phyloP scores from a whole-genome alignment of 176 grass and related monocot genomes.

The Aegilops longissima region DNA sequence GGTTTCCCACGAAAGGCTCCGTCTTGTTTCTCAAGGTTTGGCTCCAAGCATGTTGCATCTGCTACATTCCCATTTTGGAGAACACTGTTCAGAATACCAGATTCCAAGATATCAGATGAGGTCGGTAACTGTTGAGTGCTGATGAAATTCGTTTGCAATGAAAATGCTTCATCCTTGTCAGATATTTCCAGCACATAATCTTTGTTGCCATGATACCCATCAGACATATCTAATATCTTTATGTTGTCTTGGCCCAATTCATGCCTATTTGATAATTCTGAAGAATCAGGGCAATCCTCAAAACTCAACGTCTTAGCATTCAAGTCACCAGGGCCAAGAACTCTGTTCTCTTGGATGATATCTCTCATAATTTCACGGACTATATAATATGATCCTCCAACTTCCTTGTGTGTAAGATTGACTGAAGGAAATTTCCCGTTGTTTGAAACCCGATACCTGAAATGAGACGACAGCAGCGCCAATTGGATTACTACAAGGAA shows the following conservation, averaged over 20 bases:
- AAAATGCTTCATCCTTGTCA: conserved; percentile 14
- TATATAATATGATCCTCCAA: conserved; percentile 94
- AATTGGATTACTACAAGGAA: not conserved
- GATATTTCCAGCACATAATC: conserved; percentile 1
- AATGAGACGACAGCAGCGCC: not conserved
- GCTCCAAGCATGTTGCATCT: conserved; percentile 16
- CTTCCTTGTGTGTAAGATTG: conserved; percentile 94
- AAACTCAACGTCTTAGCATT: conserved; percentile 61
- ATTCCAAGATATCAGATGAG: conserved; percentile 29
- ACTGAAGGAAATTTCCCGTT: conserved; percentile 88
- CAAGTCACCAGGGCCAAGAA: conserved; percentile 82
- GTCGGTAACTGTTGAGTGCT: conserved; percentile 14
- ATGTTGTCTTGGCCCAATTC: conserved; percentile 30
- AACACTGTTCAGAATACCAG: conserved; percentile 28
- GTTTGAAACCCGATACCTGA: conserved; percentile 66
- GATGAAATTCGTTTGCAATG: conserved; percentile 29
- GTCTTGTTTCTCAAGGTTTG: conserved; percentile 24
- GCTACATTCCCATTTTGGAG: conserved; percentile 25
- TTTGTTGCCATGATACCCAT: conserved; percentile 1
- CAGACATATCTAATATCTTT: conserved; percentile 15
- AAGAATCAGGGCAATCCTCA: conserved; percentile 49
- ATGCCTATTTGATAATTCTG: conserved; percentile 4
- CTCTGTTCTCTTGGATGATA: conserved; percentile 93
- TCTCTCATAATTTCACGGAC: conserved; percentile 92
- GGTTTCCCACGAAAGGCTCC: not conserved